Evolutionary conservation across 192 early-diverging fungal species (phyloP).

Genomic region (Entomortierella chlamydospora): DNA sequence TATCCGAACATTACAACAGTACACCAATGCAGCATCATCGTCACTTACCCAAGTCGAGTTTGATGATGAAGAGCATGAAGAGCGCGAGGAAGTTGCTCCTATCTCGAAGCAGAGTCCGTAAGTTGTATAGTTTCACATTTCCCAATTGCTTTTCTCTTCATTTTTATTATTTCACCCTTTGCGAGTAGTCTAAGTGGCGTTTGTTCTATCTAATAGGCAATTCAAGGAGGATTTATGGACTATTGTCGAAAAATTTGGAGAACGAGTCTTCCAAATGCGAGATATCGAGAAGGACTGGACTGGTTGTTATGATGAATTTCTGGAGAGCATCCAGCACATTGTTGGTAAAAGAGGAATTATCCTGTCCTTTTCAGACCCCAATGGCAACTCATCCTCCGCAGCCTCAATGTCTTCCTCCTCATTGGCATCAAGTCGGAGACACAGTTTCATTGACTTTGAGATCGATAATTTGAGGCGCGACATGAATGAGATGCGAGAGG

Average conservation of each 20-base stretch:
- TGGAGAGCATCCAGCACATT: conserved; percentile 52
- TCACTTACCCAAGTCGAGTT: conserved; percentile 29
- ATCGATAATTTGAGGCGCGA: conserved; percentile 33
- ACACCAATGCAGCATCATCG: conserved; percentile 27
- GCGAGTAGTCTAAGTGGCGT: background rate
- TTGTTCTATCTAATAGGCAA: conserved; percentile 20
- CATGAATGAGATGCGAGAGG: conserved; percentile 37
- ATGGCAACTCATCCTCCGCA: conserved; percentile 15
- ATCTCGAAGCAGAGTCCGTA: conserved; percentile 42
- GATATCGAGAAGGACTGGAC: conserved; percentile 55
- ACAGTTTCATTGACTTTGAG: conserved; percentile 51
- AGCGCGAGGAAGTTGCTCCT: background rate
- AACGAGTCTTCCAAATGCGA: conserved; percentile 43
- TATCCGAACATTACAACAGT: conserved; percentile 47
- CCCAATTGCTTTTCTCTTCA: background rate
- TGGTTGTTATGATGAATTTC: conserved; percentile 48
- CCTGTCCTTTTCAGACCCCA: conserved; percentile 26
- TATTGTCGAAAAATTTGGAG: conserved; percentile 60
- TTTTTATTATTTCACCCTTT: background rate
- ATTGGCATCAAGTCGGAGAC: conserved; percentile 36
- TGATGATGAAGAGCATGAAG: conserved; percentile 22
- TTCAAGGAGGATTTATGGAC: conserved; percentile 64
- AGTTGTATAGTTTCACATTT: background rate
- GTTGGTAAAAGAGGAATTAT: conserved; percentile 46
- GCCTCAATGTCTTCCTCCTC: conserved; percentile 27